A percentile compares a stretch with the other conserved stretches of the same genome.
These are phyloP conservation scores for Backusella circina DNA, from an alignment of 192 early-diverging fungal species.

Conservation along the genomic window DNA sequence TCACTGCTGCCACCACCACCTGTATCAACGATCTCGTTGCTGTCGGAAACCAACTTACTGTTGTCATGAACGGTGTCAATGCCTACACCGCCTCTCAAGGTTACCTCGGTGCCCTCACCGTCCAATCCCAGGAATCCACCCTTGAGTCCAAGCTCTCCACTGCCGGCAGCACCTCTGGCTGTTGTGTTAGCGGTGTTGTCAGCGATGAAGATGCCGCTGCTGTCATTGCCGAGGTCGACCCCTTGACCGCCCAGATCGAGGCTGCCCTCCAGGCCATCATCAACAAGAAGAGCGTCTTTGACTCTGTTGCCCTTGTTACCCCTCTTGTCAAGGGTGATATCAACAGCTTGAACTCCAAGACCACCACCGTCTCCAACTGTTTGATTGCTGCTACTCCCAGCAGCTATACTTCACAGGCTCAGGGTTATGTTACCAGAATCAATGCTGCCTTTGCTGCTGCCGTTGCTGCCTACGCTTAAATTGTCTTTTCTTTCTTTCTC, in stretches of 20 bases:
- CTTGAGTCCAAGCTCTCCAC: background rate
- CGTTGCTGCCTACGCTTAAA: background rate
- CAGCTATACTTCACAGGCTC: background rate
- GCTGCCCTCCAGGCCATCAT: background rate
- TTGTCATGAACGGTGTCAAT: background rate
- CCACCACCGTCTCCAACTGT: background rate
- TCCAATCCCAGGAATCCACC: background rate
- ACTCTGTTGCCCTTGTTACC: background rate
- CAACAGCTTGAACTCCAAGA: background rate
- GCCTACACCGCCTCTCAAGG: background rate
- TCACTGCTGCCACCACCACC: background rate
- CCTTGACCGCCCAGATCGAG: background rate
- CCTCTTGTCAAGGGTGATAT: background rate
- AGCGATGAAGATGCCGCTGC: background rate
- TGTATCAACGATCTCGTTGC: background rate
- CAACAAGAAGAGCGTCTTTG: background rate
- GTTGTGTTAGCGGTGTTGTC: background rate
- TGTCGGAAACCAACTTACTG: background rate
- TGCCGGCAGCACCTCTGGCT: background rate
- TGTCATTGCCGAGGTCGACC: background rate
- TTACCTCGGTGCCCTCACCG: background rate
- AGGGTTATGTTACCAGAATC: background rate
- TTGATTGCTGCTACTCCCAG: background rate
- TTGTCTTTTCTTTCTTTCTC: background rate
- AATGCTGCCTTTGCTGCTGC: background rate